Evolutionary conservation across 352 stramenopile genomes (phyloP).

Genomic region (Phytophthora palmivora): DNA sequence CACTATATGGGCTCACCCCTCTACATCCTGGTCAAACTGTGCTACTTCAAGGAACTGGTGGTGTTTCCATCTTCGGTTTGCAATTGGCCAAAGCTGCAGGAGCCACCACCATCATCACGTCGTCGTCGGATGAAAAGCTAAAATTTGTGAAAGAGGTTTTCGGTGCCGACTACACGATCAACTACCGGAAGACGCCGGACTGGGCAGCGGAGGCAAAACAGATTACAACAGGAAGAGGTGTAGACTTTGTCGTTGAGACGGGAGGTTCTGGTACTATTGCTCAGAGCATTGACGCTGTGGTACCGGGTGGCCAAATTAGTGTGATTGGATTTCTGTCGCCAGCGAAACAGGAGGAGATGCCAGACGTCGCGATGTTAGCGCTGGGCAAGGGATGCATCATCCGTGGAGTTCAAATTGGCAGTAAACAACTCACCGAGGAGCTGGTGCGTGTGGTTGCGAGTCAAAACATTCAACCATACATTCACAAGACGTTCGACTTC

Average conservation of each 20-base stretch:
- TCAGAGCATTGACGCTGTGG: constrained; percentile 31
- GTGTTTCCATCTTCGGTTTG: constrained; percentile 30
- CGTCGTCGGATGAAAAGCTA: constrained; percentile 26
- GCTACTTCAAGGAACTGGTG: constrained; percentile 20
- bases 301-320: constrained; percentile 23
- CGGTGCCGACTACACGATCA: constrained; percentile 31
- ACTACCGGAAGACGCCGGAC: constrained; percentile 36
- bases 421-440: constrained; percentile 29
- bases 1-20: constrained; percentile 18
- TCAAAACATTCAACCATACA: constrained; percentile 31
- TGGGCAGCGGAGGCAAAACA: constrained; percentile 24
- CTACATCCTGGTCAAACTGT: constrained; percentile 16
- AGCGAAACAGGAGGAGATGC: constrained; percentile 32
- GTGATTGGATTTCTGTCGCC: constrained; percentile 30
- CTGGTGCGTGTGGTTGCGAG: constrained; percentile 35
- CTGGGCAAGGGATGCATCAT: constrained; percentile 30
- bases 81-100: constrained; percentile 38
- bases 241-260: constrained; percentile 39
- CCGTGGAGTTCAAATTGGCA: constrained; percentile 29
- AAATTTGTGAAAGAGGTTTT: constrained; percentile 33
- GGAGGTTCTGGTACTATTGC: constrained; percentile 35
- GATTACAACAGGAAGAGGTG: constrained; percentile 27
- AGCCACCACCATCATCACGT: constrained; percentile 33
- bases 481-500: constrained; percentile 39
- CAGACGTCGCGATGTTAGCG: constrained; percentile 17